Evolutionary conservation across 2,329 filamentous ascomycete species (phyloP).

Genomic region (Simplicillium aogashimaense): DNA sequence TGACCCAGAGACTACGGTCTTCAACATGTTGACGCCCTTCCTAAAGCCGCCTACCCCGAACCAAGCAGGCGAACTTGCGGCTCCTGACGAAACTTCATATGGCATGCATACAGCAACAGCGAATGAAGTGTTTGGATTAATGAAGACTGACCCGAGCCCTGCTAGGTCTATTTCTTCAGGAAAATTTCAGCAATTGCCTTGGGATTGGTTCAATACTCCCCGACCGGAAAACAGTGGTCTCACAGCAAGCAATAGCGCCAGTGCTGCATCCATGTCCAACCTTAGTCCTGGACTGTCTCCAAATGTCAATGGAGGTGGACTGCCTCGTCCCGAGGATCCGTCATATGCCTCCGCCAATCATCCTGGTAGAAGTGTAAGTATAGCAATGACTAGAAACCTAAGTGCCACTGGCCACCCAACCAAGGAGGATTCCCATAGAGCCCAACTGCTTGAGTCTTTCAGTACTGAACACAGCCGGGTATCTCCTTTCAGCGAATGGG

Average conservation of each 20-base stretch:
- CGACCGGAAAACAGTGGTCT: slow-evolving; percentile 15
- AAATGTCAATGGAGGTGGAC: background rate
- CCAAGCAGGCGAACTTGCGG: slow-evolving; percentile 18
- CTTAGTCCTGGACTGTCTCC: slow-evolving; percentile 4
- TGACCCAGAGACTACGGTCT: slow-evolving; percentile 28
- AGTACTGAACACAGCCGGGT: slow-evolving; percentile 13
- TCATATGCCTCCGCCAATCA: background rate
- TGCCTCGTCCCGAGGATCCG: slow-evolving; percentile 4
- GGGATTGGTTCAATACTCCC: slow-evolving; percentile 36
- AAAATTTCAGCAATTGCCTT: slow-evolving; percentile 32
- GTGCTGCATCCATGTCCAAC: slow-evolving; percentile 2
- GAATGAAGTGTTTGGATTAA: slow-evolving; percentile 37
- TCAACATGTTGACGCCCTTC: slow-evolving; percentile 39
- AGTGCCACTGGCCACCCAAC: slow-evolving; percentile 9
- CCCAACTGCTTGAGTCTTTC: slow-evolving; percentile 25
- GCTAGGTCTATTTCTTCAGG: slow-evolving; percentile 16
- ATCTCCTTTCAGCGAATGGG: slow-evolving; percentile 21
- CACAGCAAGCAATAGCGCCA: background rate
- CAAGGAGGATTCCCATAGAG: slow-evolving; percentile 20
- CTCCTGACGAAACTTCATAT: slow-evolving; percentile 36
- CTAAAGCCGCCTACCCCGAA: slow-evolving; percentile 34
- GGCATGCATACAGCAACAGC: slow-evolving; percentile 44
- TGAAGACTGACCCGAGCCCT: slow-evolving; percentile 21
- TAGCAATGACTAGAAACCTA: background rate
- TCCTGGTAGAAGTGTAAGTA: background rate